Conservation (phyloP, 225 moss, liverwort and hornwort genomes). For the Marchantia paleacea region DNA sequence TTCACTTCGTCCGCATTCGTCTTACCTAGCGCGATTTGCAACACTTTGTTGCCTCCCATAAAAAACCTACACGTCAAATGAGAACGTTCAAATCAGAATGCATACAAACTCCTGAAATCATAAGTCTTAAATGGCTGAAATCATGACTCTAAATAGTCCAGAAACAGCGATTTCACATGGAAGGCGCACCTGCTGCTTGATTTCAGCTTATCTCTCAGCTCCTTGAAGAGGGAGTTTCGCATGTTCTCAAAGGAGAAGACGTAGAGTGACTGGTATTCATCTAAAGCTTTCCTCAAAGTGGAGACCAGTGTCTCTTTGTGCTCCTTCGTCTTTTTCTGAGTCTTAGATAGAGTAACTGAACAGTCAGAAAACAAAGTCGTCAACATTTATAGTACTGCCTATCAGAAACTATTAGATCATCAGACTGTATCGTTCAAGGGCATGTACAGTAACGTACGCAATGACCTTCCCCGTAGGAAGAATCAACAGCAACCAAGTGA, state of each 20-base stretch:
- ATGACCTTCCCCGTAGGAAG: too few species aligned
- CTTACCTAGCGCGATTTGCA: conserved; percentile 81
- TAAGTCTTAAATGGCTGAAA: too few species aligned
- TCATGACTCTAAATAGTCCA: too few species aligned
- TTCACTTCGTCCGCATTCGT: conserved; percentile 78
- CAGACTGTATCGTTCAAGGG: too few species aligned
- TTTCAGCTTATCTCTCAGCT: conserved; percentile 76
- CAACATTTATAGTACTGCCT: too few species aligned
- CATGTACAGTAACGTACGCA: too few species aligned
- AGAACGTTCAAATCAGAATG: conserved; percentile 23
- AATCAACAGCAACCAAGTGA: too few species aligned
- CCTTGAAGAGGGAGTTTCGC: conserved; percentile 89
- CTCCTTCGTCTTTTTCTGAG: conserved; percentile 79
- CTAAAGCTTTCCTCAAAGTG: conserved; percentile 65
- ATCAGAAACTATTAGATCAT: too few species aligned
- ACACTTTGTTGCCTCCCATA: conserved; percentile 82
- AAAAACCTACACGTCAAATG: conserved; percentile 71
- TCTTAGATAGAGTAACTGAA: conserved; percentile 93
- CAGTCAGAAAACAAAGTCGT: background rate
- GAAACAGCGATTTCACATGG: too few species aligned
- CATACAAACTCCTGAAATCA: too few species aligned
- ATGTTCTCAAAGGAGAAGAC: conserved; percentile 65
- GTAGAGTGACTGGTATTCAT: conserved; percentile 33
- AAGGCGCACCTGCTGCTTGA: conserved; percentile 65
- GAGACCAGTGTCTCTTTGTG: conserved; percentile 87